Base-by-base conservation (phyloP, 108 stramenopile genomes). In the Craspedostauros australis region DNA sequence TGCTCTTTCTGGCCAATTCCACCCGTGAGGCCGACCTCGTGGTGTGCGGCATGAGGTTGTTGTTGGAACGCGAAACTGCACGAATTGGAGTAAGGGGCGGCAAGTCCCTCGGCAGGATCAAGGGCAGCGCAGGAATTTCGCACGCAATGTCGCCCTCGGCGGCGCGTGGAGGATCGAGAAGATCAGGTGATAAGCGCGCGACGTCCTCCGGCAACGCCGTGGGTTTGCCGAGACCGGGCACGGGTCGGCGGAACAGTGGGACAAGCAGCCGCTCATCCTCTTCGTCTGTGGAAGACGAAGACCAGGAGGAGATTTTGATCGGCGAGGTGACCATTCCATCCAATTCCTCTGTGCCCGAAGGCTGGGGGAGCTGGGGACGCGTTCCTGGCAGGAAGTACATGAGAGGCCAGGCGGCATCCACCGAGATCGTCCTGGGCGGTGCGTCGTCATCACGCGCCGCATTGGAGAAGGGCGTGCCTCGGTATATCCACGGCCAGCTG, bases 61-160 rank as follows among this genome's bases (percentile, higher is more conserved):
- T 91, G 25, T 53, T 91, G 38, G 88, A 91, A 53, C 64, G 74
- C 6, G 88, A 91, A 68, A 80, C 82, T 22, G 66, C 75, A 29
- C 77, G 85, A 20, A 46, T 84, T 32, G 76, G 82, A 24, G 65
- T 82, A 5, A 65, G 88, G 38, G 88, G 88, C 37, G 85, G 88
- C 29, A 37, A 76, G 36, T 54, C 50, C 51, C 24, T 50, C 73
- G 3, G 76, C 69, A 7, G 75, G 64, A 14, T 20, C 11, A 65
- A 49, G 36, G 28, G 41, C 47, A 68, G 60, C 43, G 61, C 41
- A 39, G 70, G 9, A 66, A 81, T 23, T 63, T 39, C 3, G 54
- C n/a, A n/a, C n/a, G n/a, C 64, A 12, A 54, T 77, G 42, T 72
- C 76, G 22, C 70, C 72, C 20, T 32, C 60, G 36, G 70, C 76